These are phyloP conservation scores for Endogone sp. DNA, from an alignment of 192 early-diverging fungal genomes.

Conservation along the genomic window DNA sequence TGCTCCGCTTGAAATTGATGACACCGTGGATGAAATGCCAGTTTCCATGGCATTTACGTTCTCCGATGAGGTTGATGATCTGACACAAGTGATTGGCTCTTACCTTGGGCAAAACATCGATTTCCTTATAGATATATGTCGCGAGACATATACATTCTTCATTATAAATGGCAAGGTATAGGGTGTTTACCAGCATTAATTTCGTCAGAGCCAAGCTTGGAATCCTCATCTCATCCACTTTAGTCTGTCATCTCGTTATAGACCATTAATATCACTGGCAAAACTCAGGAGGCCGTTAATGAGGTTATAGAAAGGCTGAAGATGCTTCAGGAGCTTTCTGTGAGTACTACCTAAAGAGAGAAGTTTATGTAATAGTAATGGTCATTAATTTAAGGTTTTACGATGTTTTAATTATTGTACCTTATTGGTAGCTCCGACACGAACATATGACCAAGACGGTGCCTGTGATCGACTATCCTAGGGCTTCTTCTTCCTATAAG, in stretches of 20 bases:
- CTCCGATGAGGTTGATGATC: background rate
- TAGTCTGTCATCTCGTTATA: background rate
- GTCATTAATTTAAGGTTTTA: background rate
- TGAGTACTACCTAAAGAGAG: background rate
- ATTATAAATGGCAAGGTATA: background rate
- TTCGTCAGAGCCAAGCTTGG: too few species aligned
- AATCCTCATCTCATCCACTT: background rate
- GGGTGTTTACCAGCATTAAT: background rate
- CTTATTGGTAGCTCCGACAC: conserved; percentile 2
- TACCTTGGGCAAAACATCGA: background rate
- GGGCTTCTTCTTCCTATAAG: conserved; percentile 2
- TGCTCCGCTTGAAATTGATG: background rate
- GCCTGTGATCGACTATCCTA: conserved; percentile 19
- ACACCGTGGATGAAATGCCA: too few species aligned
- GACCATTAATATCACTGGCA: background rate
- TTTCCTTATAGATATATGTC: background rate
- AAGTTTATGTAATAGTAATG: background rate
- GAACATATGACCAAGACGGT: background rate
- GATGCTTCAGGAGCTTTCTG: conserved; percentile 4
- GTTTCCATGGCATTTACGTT: too few species aligned
- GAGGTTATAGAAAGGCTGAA: conserved; percentile 8
- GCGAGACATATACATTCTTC: background rate
- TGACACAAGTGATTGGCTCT: background rate
- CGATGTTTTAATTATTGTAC: background rate
- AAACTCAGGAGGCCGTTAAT: background rate